Evolutionary conservation across 495 filamentous ascomycete genomes (phyloP).

Genomic region (Hyaloscypha finlandica): DNA sequence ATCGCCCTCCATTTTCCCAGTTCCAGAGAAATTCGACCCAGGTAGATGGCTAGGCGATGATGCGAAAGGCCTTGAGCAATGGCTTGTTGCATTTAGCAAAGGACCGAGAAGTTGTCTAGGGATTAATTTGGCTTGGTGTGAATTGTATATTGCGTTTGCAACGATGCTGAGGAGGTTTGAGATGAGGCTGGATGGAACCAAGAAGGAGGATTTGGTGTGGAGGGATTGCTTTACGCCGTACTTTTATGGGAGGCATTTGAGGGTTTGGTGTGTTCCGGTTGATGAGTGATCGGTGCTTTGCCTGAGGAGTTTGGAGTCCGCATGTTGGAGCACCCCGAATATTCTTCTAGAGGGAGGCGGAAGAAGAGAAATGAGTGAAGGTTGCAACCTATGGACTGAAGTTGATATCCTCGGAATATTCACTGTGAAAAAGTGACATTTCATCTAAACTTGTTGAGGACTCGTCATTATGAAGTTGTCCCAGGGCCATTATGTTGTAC

Average conservation of each 20-base stretch:
- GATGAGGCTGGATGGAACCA: slow-evolving; percentile 7
- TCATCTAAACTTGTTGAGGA: too few species aligned
- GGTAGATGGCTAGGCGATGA: slow-evolving; percentile 44
- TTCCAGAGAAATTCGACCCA: slow-evolving; percentile 43
- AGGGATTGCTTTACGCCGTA: slow-evolving; percentile 25
- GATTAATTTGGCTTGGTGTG: slow-evolving; percentile 42
- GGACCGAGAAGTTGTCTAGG: slow-evolving; percentile 30
- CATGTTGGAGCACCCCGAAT: too few species aligned
- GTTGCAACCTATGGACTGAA: too few species aligned
- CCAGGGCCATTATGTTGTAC: too few species aligned
- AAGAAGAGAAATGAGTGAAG: too few species aligned
- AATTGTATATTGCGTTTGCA: slow-evolving; percentile 42
- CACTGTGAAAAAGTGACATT: too few species aligned
- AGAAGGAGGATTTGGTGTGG: slow-evolving; percentile 6
- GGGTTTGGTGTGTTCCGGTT: slow-evolving; percentile 3
- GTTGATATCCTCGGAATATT: too few species aligned
- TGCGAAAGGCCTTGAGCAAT: slow-evolving; percentile 19
- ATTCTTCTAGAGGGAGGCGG: too few species aligned
- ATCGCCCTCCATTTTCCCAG: slow-evolving; percentile 43
- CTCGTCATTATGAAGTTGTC: too few species aligned
- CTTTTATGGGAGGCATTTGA: slow-evolving; percentile 12
- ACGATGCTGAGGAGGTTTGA: slow-evolving; percentile 40
- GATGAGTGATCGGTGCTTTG: not conserved
- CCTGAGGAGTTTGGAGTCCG: too few species aligned
- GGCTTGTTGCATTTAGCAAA: slow-evolving; percentile 28